Evolutionary conservation across 345 rosid genomes (phyloP), one percentile per base, ranked within the genome.

Genomic region (Chamaenerion angustifolium): DNA sequence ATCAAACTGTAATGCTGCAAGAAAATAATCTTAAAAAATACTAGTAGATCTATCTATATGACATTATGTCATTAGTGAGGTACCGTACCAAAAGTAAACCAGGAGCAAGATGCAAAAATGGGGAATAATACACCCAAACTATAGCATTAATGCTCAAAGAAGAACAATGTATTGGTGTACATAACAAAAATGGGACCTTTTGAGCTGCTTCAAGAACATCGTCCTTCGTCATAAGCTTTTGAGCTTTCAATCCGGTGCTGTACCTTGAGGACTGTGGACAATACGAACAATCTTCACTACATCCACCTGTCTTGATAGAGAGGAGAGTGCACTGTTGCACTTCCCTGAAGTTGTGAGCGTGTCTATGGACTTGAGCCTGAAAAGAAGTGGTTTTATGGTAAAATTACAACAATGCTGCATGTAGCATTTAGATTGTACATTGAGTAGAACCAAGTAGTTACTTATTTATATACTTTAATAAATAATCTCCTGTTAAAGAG

Each of bases 291-390:
- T 92, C 98, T 68, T 92, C 98, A 54, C 93, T 80, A 49, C 98
- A 92, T 12, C 96, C 98, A 62, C 96, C 98, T 16, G 98, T 92
- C 84, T 92, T 92, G 41, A 92, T 83, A 14, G 96, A 92, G 48
- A 87, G 93, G 15, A 92, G 85, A 46, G 98, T 92, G 64, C 98
- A 92, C 64, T 92, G 98, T 73, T 92, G 98, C 58, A 92, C 98
- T 68, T 92, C 96, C 76, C 98, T 74, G 56, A 92, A 92, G 65
- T 87, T 87, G 58, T 92, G 98, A 63, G 83, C 87, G 66, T 84
- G 76, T 53, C 98, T 82, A 59, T 92, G 98, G 58, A 92, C 95
- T 73, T 87, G 95, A 63, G 96, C 98, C 98, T 92, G 51, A 45
- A 54, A 45, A 51, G n/a, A 25, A 54, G 25, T 43, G 31, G 15